Base-by-base conservation (phyloP, 2,329 filamentous ascomycete species). In the Trichoderma brevicompactum region DNA sequence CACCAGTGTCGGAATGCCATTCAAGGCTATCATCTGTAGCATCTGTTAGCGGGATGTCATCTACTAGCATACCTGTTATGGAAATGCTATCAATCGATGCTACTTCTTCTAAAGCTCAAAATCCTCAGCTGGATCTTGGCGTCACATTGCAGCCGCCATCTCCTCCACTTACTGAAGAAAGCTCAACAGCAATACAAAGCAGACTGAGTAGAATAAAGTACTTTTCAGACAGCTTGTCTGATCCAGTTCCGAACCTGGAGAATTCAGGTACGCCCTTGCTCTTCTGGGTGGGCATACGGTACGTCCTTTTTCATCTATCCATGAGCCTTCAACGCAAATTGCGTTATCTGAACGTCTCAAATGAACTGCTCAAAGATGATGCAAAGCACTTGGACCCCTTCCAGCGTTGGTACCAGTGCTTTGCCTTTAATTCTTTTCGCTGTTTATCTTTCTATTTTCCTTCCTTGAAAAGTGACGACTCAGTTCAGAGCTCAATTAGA, bases 1-100 rank as follows among this genome's bases (percentile, higher is more conserved):
- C 82, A 2, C 80, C 82, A 2, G 79, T 77, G 0, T 83, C 82
- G 1, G 74, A 76, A 13, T 76, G 78, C 0, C 83, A 86, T 70
- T 86, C 84, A 2, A 78, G 83, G 43, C 78, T 84, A 56, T 85
- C 84, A 1, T 86, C 84, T 0, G 76, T 81, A 49, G 85, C 84
- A 1, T 85, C 83, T 0, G 76, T 82, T 23, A 80, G 80, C 58
- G 79, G 80, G 9, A 72, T 76, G 7, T 76, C 78, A 64, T 72
- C 75, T 12, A 70, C 78, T 46, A 73, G 72, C 13, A 70, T 74
- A 9, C 72, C 76, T 6, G 68, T 76, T 19, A 72, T 75, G 23
- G 79, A 83, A 50, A 73, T 79, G 44, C 75, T 77, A 5, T 70
- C 74, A 4, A 69, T 78, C 17, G 79, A 82, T 58, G 72, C 75